Base-by-base conservation (phyloP, 345 rosid species). In the Draba incana region DNA sequence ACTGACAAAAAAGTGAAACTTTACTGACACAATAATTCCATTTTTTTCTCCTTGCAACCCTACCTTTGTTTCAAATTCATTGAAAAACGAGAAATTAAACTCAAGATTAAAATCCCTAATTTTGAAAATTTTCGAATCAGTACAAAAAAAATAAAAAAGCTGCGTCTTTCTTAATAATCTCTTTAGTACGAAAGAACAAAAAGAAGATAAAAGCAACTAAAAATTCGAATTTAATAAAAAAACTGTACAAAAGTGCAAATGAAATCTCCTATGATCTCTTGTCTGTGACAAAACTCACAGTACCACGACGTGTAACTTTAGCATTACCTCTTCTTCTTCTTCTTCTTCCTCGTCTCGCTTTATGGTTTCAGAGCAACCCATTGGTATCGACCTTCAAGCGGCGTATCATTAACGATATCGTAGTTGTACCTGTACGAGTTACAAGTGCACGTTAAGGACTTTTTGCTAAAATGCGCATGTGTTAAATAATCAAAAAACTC, bases 321-420 rank as follows among this genome's bases (percentile, higher is more conserved):
- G 69, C 75, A 62, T 54, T 10, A 14, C 41, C 46, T 45, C 46
- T n/a, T 56, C 38, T 67, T 20, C 33, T 67, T 20, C 33, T 27
- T 31, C 42, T 51, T 48, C 66, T 25, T 42, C 39, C 13, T 43
- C 43, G 37, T 11, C 4, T 16, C 16, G 3, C 31, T 45, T 74
- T 61, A 75, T n/a, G 75, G 85, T 64, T 81, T 81, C 39, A 87
- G 62, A 20, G 58, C 76, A 78, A 85, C 52, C 93, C 93, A 87
- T 57, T 84, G 66, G 83, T 85, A 87, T 8, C 84, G 84, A 50
- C 94, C 94, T 44, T 84, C 75, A 20, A 88, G 70, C 37, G 94
- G 91, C 74, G 51, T 71, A 58, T 88, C 94, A 65, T 81, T 88
- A 39, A 51, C 89, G 35, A 86, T 52, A 42, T 88, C 91, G 63